Evolutionary conservation across 2,329 filamentous ascomycete genomes (phyloP).

Genomic region (Plectosphaerella plurivora): DNA sequence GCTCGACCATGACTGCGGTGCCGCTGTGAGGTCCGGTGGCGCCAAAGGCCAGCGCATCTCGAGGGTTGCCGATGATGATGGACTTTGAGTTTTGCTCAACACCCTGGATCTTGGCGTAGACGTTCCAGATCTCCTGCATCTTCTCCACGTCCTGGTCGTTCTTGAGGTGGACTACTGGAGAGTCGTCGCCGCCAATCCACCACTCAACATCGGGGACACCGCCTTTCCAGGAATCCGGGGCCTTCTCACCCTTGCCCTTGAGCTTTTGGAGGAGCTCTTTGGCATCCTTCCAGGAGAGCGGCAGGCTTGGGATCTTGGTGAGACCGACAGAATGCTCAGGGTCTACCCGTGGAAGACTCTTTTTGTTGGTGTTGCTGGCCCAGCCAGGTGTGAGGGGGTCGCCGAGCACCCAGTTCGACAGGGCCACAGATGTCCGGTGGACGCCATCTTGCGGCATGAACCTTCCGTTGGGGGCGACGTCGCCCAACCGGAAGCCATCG

Average conservation of each 20-base stretch:
- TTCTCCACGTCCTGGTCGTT: conserved; percentile 84
- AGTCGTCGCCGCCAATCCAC: conserved; percentile 66
- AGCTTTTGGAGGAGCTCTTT: conserved; percentile 72
- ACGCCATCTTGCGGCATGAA: conserved; percentile 80
- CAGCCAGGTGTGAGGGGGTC: conserved; percentile 91
- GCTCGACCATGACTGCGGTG: conserved; percentile 85
- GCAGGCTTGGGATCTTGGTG: conserved; percentile 81
- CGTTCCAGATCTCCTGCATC: conserved; percentile 85
- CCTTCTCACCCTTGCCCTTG: conserved; percentile 66
- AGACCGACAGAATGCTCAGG: conserved; percentile 69
- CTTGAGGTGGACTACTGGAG: conserved; percentile 71
- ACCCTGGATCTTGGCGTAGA: conserved; percentile 80
- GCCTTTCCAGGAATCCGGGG: conserved; percentile 69
- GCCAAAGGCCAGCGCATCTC: conserved; percentile 89
- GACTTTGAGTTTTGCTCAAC: conserved; percentile 78
- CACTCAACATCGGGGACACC: conserved; percentile 71
- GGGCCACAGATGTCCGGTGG: conserved; percentile 74
- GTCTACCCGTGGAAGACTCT: conserved; percentile 56
- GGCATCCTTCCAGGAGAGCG: conserved; percentile 85
- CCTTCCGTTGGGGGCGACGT: conserved; percentile 69
- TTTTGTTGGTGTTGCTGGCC: conserved; percentile 57
- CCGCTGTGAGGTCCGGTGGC: conserved; percentile 82
- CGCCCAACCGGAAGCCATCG: conserved; percentile 72
- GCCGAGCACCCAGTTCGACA: conserved; percentile 79
- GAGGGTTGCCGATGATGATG: conserved; percentile 87